These are phyloP conservation scores for Nadsonia commutata DNA, from an alignment of 1,139 yeast species.

Conservation along the genomic window DNA sequence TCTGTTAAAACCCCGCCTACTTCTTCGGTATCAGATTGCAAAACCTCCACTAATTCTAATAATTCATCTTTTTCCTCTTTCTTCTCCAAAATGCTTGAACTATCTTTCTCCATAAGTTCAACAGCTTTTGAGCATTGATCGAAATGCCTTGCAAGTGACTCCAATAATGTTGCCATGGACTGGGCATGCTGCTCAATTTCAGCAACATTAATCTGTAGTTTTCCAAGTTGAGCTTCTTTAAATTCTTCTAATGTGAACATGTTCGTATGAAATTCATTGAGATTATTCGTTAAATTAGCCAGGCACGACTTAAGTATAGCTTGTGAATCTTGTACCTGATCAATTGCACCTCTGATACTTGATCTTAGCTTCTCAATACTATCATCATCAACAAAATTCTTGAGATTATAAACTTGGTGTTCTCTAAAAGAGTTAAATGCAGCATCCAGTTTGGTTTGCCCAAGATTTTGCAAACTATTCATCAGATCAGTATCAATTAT, in stretches of 20 bases:
- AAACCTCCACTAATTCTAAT: constrained; percentile 19
- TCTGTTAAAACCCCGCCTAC: constrained; percentile 24
- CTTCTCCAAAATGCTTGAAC: constrained; percentile 1
- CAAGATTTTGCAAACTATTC: constrained; percentile 20
- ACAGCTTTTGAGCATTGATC: constrained; percentile 48
- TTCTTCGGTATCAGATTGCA: constrained; percentile 26
- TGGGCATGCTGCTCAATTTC: constrained; percentile 33
- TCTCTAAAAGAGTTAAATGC: constrained; percentile 14
- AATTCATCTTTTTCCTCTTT: constrained; percentile 13
- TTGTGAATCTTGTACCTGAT: constrained; percentile 12
- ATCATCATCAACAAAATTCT: constrained; percentile 32
- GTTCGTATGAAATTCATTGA: constrained; percentile 8
- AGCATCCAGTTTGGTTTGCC: constrained; percentile 18
- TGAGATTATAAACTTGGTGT: constrained; percentile 7
- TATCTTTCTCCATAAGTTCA: constrained; percentile 10
- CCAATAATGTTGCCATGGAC: constrained; percentile 55
- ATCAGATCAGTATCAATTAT: constrained; percentile 20
- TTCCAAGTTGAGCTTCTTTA: constrained; percentile 12
- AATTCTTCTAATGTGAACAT: constrained; percentile 6
- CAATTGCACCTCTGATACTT: constrained; percentile 20
- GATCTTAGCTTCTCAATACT: constrained; percentile 23
- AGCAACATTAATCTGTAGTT: constrained; percentile 14
- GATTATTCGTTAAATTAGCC: constrained; percentile 12
- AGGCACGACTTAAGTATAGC: constrained; percentile 2
- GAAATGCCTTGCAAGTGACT: constrained; percentile 64